Evolutionary conservation across 768 basidiomycete species (phyloP), one percentile per base, ranked within the genome.

Genomic region (Xerocomus brunneocitrinus): DNA sequence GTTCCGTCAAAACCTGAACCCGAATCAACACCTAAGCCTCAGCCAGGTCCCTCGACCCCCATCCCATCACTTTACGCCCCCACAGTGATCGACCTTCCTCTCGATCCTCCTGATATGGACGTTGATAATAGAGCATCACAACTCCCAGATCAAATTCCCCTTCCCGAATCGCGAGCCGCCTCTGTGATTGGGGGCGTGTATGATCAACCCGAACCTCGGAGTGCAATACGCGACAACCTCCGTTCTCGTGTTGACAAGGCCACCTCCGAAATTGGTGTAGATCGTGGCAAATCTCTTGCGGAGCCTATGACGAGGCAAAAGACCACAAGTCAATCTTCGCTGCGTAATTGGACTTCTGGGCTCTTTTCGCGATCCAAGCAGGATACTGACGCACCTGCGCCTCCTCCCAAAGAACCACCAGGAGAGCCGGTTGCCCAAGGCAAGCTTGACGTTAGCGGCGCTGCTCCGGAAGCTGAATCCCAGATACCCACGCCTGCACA

Each of bases 111-210:
- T n/a, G 65, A 69, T 22, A 35, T 53, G 6, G 59, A 59, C 39
- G 41, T 30, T 27, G 43, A 4, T 47, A 35, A 38, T 13, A 46
- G 34, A 35, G 10, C 5, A 45, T 52, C 60, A 24, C 49, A 16
- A n/a, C 51, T n/a, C 6, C 62, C 67, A 28, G 60, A 59, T 1
- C 53, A 55, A 47, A 50, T 69, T 3, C 59, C 62, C 14, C 62
- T 69, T 14, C 67, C 68, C 13, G 50, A 56, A 36, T 67, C 69
- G n/a, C 67, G 68, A 4, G 67, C 68, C 1, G 64, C 58, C 14
- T 70, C 69, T 1, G 68, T 62, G 47, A 57, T 69, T 7, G 69
- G 63, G 10, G 58, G 67, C 13, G 52, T 60, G 13, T 59, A 36
- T 14, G 67, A 68, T 31, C 63, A 63, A 39, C 61, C 62, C 7